Evolutionary conservation across 139 green algal genomes (phyloP), one percentile per base, ranked within the genome.

Genomic region (Chlorella sp.): DNA sequence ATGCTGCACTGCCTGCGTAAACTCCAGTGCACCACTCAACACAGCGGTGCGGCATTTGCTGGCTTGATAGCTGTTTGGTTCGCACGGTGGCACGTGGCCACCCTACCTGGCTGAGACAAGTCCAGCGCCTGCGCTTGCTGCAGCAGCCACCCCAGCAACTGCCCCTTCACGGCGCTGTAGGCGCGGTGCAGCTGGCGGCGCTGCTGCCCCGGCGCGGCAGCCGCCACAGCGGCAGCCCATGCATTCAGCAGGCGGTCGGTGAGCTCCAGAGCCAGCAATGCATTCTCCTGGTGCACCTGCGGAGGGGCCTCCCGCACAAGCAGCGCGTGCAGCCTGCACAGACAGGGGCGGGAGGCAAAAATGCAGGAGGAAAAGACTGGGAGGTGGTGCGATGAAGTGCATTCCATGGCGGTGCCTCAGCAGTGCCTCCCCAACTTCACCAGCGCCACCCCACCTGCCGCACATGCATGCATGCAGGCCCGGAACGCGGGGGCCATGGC

Each of bases 231-330:
- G 7, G 84, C 84, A 7, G 84, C 84, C 28, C 68, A 66, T 0
- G 68, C 66, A n/a, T 88, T 88, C 3, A 88, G 84, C 14, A 88
- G 84, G 39, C 84, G 84, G 30, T 88, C 84, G 57, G 84, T 66
- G 34, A 88, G 40, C 37, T 88, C 68, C 18, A 76, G n/a, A 16
- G 64, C 64, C 84, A 69, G 66, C 84, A 53, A 28, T 32, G 77
- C 84, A 40, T 39, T 68, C 42, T 68, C 64, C 1, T 39, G 30
- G 7, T 48, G 39, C 84, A 48, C 26, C 48, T 66, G 28, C 37
- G 26, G 68, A 12, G 57, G 36, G 22, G 83, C 83, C 64, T 87
- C 83, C 3, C 39, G 83, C 61, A 18, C 64, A 26, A 87, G 61
- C 83, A 79, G 28, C 9, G 83, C 37, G 37, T 79, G 68, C 83